phyloP scores from a whole-genome alignment of 768 basidiomycete genomes.

The Tephrocybe sp. region DNA sequence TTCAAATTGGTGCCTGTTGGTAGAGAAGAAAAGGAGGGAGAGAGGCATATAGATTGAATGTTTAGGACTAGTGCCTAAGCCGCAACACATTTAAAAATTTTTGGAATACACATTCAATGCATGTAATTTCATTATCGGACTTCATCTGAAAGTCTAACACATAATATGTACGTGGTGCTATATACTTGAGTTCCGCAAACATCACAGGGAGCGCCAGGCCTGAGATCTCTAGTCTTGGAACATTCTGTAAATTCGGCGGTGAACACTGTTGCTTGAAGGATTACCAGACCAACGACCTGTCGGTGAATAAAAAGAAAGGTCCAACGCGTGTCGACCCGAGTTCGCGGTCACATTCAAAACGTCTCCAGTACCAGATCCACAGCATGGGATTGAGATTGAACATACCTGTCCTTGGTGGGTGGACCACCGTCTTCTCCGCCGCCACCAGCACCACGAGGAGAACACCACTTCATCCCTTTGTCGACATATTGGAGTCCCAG shows the following conservation, averaged over 20 bases:
- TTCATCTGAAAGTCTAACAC: too few species aligned
- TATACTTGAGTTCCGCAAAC: too few species aligned
- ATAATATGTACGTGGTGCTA: too few species aligned
- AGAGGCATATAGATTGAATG: too few species aligned
- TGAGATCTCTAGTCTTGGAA: neutral
- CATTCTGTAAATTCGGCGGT: neutral
- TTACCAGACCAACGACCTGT: slow-evolving; percentile 9
- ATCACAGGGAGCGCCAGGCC: too few species aligned
- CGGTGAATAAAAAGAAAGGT: slow-evolving; percentile 5
- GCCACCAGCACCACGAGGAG: neutral
- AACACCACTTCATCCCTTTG: neutral
- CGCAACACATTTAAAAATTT: too few species aligned
- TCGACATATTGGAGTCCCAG: slow-evolving; percentile 8
- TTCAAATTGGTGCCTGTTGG: too few species aligned
- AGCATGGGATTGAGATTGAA: neutral
- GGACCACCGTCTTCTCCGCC: neutral
- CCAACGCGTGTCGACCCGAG: slow-evolving; percentile 7
- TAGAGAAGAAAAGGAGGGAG: too few species aligned
- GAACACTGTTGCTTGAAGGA: neutral
- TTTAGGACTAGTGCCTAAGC: too few species aligned
- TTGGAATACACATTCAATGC: too few species aligned
- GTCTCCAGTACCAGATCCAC: neutral
- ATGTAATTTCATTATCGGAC: too few species aligned
- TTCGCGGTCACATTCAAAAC: neutral
- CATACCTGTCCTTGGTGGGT: neutral